These are phyloP conservation scores for Glycine tomentella DNA, from an alignment of 306 rosid species.

Conservation along the genomic window DNA sequence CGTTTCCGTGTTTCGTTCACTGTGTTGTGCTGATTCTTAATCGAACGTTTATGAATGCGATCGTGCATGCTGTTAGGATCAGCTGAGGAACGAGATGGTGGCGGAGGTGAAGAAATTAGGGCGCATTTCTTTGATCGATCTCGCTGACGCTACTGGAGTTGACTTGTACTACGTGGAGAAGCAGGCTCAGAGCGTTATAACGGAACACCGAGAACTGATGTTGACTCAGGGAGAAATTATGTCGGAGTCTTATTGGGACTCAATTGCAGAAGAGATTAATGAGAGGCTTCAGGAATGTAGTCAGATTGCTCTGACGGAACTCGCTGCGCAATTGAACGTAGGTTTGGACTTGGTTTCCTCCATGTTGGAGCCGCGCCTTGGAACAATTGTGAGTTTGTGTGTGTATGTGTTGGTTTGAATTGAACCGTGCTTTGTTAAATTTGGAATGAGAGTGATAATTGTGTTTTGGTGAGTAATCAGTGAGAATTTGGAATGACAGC, in stretches of 20 bases:
- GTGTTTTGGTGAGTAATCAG: conserved; percentile 23
- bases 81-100: conserved; percentile 79
- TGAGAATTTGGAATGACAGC: neutral
- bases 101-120: conserved; percentile 78
- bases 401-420: conserved; percentile 24
- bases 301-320: conserved; percentile 89
- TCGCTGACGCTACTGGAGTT: conserved; percentile 84
- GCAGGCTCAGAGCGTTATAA: conserved; percentile 67
- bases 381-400: conserved; percentile 66
- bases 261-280: conserved; percentile 83
- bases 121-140: conserved; percentile 86
- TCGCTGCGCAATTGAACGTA: conserved; percentile 83
- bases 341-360: conserved; percentile 84
- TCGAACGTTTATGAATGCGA: conserved; percentile 1
- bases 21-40: conserved; percentile 10
- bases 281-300: conserved; percentile 99
- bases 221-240: conserved; percentile 88
- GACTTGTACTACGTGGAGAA: conserved; percentile 92
- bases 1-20: neutral
- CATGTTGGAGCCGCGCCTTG: conserved; percentile 86
- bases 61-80: conserved; percentile 64
- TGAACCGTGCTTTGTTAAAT: conserved; percentile 17
- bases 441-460: conserved; percentile 8
- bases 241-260: conserved; percentile 88
- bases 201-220: conserved; percentile 70